Percentiles rank a stretch among this genome's conserved stretches.
These are phyloP conservation scores for Xylaria grammica DNA, from an alignment of 495 filamentous ascomycete species.

Conservation along the genomic window DNA sequence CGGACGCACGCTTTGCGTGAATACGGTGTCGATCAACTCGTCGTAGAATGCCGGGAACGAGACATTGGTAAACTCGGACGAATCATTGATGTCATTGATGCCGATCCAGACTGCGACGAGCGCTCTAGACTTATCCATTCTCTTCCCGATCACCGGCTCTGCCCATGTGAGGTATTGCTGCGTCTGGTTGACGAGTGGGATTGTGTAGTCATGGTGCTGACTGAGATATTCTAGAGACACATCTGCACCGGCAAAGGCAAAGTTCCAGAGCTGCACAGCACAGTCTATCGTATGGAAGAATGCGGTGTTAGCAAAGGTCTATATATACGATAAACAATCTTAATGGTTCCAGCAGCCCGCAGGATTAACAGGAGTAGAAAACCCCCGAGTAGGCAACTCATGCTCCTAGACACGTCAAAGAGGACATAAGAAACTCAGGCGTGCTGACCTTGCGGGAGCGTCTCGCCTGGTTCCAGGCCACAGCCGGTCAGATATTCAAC, in stretches of 20 bases:
- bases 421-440: too few relatives aligned
- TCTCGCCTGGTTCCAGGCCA: conserved; percentile 35
- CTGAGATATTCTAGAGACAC: conserved; percentile 50
- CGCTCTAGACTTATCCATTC: conserved; percentile 33
- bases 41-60: conserved; percentile 49
- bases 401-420: too few relatives aligned
- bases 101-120: conserved; percentile 53
- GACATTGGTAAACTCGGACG: conserved; percentile 41
- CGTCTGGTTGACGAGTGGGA: conserved; percentile 50
- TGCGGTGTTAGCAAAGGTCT: too few relatives aligned
- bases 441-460: conserved; percentile 35
- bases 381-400: too few relatives aligned
- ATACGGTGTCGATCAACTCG: conserved; percentile 43
- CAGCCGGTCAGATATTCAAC: conserved; percentile 56
- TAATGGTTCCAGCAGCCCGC: too few relatives aligned
- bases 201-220: conserved; percentile 56
- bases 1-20: conserved; percentile 40
- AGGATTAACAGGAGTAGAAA: too few relatives aligned
- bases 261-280: conserved; percentile 58
- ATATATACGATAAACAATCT: too few relatives aligned
- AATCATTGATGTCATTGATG: conserved; percentile 53
- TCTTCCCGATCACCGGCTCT: conserved; percentile 32
- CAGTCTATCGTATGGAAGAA: conserved; percentile 33
- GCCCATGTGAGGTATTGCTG: conserved; percentile 44
- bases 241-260: conserved; percentile 60